Evolutionary conservation across 1,139 yeast genomes (phyloP).

Genomic region (Geotrichum aggregatum): DNA sequence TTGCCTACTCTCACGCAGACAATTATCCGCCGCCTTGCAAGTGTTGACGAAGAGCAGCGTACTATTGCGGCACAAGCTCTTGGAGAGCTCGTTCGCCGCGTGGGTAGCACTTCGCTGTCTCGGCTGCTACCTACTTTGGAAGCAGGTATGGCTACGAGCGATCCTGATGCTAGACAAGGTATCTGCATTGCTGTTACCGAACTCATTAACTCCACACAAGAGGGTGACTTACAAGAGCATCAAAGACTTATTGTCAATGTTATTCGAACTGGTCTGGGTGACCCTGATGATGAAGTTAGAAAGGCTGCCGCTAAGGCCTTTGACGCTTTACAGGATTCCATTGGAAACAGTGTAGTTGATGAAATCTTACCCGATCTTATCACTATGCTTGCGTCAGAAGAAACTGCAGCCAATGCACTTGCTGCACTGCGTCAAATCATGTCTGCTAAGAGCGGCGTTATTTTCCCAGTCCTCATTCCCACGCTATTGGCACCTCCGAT

Average conservation of each 20-base stretch:
- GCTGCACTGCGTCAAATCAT: conserved; percentile 87
- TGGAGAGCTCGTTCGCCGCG: conserved; percentile 93
- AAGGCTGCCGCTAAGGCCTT: conserved; percentile 90
- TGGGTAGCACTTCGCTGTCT: conserved; percentile 82
- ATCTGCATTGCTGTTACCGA: conserved; percentile 91
- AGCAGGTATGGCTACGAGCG: conserved; percentile 54
- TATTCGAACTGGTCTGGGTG: conserved; percentile 75
- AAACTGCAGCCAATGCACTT: conserved; percentile 66
- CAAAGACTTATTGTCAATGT: conserved; percentile 69
- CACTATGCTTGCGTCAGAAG: conserved; percentile 57
- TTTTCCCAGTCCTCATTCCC: conserved; percentile 92
- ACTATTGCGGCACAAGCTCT: conserved; percentile 88
- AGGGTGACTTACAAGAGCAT: conserved; percentile 58
- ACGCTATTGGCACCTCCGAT: conserved; percentile 78
- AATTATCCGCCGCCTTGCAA: conserved; percentile 78
- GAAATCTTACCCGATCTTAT: conserved; percentile 82
- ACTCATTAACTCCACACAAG: conserved; percentile 69
- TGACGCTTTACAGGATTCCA: conserved; percentile 73
- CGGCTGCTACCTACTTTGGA: conserved; percentile 83
- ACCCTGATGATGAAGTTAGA: conserved; percentile 67
- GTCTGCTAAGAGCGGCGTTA: conserved; percentile 83
- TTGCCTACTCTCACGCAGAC: conserved; percentile 77
- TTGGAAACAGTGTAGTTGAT: conserved; percentile 85
- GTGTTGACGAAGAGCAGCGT: conserved; percentile 72
- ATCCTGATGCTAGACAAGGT: conserved; percentile 87